These are phyloP conservation scores for Xylaria sp. DNA, from an alignment of 2,329 filamentous ascomycete species.

Conservation along the genomic window DNA sequence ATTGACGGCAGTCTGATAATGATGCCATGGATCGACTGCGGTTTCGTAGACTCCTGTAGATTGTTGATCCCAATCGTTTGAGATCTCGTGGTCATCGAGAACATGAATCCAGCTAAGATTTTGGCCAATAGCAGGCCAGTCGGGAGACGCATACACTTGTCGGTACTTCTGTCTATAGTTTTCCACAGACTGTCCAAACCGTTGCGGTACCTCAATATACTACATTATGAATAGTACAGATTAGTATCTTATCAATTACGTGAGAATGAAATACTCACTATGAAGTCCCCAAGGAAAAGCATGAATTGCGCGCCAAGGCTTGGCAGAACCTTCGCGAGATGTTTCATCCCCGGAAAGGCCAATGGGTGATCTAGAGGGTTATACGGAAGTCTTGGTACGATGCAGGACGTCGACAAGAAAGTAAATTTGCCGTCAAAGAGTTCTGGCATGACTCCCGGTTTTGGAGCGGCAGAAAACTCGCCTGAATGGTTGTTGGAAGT, in stretches of 20 bases:
- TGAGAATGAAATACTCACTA: slow-evolving; percentile 50
- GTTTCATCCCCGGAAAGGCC: slow-evolving; percentile 80
- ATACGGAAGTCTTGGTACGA: slow-evolving; percentile 92
- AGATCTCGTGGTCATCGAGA: slow-evolving; percentile 95
- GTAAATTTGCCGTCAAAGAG: slow-evolving; percentile 78
- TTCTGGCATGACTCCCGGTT: slow-evolving; percentile 69
- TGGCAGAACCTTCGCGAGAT: slow-evolving; percentile 78
- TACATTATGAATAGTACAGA: background rate
- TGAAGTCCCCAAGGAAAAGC: slow-evolving; percentile 88
- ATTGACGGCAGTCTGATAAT: slow-evolving; percentile 88
- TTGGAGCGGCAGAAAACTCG: slow-evolving; percentile 81
- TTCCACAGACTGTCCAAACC: slow-evolving; percentile 75
- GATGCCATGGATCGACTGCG: slow-evolving; percentile 83
- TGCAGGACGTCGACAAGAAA: slow-evolving; percentile 92
- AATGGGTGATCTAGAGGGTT: slow-evolving; percentile 84
- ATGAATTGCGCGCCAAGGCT: slow-evolving; percentile 79
- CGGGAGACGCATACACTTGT: slow-evolving; percentile 93
- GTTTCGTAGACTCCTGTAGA: slow-evolving; percentile 81
- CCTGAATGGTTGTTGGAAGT: slow-evolving; percentile 89
- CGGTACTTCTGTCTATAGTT: slow-evolving; percentile 93
- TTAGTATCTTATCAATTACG: background rate
- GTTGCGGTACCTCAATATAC: slow-evolving; percentile 86
- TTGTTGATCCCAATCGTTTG: slow-evolving; percentile 90
- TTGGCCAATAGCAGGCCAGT: slow-evolving; percentile 80
- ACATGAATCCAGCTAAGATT: slow-evolving; percentile 98